A percentile compares a stretch with the other conserved stretches of the same genome.
Evolutionary conservation across 768 basidiomycete species (phyloP).

Genomic region (Sporobolomyces phaffii): DNA sequence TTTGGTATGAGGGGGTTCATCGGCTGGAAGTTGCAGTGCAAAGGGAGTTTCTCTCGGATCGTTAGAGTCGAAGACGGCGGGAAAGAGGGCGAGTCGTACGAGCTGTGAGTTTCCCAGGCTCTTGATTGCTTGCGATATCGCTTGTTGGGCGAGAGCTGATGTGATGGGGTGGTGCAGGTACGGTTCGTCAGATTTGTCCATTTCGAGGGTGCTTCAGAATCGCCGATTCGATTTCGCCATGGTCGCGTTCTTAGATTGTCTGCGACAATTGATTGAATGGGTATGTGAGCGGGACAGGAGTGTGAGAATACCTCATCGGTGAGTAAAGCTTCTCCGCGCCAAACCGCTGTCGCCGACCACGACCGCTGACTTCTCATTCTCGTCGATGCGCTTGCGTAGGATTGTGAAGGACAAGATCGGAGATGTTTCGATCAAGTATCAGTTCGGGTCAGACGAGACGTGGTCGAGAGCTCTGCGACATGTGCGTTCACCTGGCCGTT

Average conservation of each 20-base stretch:
- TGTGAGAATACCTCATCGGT: slow-evolving; percentile 73
- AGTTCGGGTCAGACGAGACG: slow-evolving; percentile 88
- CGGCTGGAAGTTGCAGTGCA: slow-evolving; percentile 83
- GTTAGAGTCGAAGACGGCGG: slow-evolving; percentile 51
- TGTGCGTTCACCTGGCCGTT: slow-evolving; percentile 53
- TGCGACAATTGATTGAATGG: slow-evolving; percentile 83
- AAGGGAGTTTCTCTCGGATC: slow-evolving; percentile 91
- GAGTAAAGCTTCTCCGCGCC: slow-evolving; percentile 46
- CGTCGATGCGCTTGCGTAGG: slow-evolving; percentile 49
- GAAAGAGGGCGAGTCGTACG: slow-evolving; percentile 62
- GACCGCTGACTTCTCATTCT: not conserved
- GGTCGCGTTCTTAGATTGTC: slow-evolving; percentile 91
- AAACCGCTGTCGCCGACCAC: not conserved
- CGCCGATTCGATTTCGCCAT: slow-evolving; percentile 92
- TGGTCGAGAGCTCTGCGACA: slow-evolving; percentile 93
- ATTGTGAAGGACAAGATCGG: slow-evolving; percentile 92
- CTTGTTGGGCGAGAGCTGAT: not conserved
- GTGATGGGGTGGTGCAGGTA: slow-evolving; percentile 48
- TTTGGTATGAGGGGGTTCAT: slow-evolving; percentile 74
- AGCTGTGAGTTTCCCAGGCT: slow-evolving; percentile 61
- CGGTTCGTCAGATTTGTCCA: slow-evolving; percentile 84
- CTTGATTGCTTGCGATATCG: too few species aligned
- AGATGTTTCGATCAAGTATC: slow-evolving; percentile 85
- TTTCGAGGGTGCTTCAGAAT: slow-evolving; percentile 84
- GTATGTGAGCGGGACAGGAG: slow-evolving; percentile 70